Evolutionary conservation across 2,329 filamentous ascomycete species (phyloP).

Genomic region (Pezicula carpinea): DNA sequence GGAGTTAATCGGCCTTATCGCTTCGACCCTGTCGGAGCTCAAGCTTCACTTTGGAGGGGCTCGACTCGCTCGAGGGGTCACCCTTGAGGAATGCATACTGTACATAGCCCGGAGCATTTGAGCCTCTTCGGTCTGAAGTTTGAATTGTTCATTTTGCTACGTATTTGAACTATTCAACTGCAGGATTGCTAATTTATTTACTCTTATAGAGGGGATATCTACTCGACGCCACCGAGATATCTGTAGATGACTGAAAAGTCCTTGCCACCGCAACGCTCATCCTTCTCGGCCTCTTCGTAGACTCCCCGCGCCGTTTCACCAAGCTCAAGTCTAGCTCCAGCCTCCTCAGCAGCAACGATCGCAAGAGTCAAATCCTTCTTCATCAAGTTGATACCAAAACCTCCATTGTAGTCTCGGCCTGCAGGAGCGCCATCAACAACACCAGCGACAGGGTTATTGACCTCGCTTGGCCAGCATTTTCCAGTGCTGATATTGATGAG

Average conservation of each 20-base stretch:
- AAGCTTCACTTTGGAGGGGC: background rate
- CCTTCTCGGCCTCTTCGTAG: constrained; percentile 61
- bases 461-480: constrained; percentile 91
- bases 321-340: constrained; percentile 60
- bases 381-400: constrained; percentile 76
- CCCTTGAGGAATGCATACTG: no score
- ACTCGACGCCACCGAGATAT: constrained; percentile 46
- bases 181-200: no score
- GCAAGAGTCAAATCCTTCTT: constrained; percentile 73
- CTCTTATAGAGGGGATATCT: background rate
- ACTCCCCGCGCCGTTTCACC: constrained; percentile 59
- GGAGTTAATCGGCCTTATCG: constrained; percentile 2
- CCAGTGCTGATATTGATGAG: constrained; percentile 94
- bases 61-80: no score
- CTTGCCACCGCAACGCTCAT: constrained; percentile 58
- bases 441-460: constrained; percentile 91
- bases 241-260: constrained; percentile 82
- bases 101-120: no score
- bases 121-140: no score
- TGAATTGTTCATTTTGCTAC: no score
- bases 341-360: constrained; percentile 65
- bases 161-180: no score
- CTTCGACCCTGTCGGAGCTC: background rate
- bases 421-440: constrained; percentile 75
- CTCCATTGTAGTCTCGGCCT: constrained; percentile 68